Evolutionary conservation across 371 early-diverging fungal species (phyloP), one percentile per base, ranked within the genome.

Genomic region (Mucor saturninus): DNA sequence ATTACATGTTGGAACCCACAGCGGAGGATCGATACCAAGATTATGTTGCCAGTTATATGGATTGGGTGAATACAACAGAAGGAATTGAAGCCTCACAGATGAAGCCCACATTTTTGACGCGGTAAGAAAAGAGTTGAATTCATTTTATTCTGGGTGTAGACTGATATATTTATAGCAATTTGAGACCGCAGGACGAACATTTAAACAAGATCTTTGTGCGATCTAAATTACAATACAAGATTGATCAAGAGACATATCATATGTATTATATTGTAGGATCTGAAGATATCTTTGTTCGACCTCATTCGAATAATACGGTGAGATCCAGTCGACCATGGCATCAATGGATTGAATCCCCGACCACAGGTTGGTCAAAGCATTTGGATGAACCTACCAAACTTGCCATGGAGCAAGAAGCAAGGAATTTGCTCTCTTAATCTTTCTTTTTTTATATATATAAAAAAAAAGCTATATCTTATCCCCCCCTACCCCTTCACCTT

Each of bases 31-130:
- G 86, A 46, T 98, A 96, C 89, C 92, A 93, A 26, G 85, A 93
- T 66, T 98, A 97, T 61, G 93, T 97, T 26, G 95, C 95, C 66
- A 91, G 91, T 61, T 98, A 93, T 65, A 93, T 95, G 75, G 77
- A 87, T 54, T 79, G 82, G 82, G 76, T 88, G 56, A 87, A 88
- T 45, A 86, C 89, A 7, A 93, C 92, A 2, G 90, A 91, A 64
- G 92, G 91, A 2, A 86, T 91, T 26, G 80, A 74, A 51, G 32
- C 81, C 11, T 71, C 79, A 3, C 76, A 70, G 29, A 75, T 77
- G 74, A 82, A 82, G 60, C 70, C 77, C 15, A 84, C 94, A 8
- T 92, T 93, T 70, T 65, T 93, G 66, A 83, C 81, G 55, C 83
- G 92, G 68, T 81, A 81, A 78, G 63, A 51, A 13, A 26, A 48